These are phyloP conservation scores for Aureobasidium sp. DNA, from an alignment of 2,329 filamentous ascomycete species.

Conservation along the genomic window DNA sequence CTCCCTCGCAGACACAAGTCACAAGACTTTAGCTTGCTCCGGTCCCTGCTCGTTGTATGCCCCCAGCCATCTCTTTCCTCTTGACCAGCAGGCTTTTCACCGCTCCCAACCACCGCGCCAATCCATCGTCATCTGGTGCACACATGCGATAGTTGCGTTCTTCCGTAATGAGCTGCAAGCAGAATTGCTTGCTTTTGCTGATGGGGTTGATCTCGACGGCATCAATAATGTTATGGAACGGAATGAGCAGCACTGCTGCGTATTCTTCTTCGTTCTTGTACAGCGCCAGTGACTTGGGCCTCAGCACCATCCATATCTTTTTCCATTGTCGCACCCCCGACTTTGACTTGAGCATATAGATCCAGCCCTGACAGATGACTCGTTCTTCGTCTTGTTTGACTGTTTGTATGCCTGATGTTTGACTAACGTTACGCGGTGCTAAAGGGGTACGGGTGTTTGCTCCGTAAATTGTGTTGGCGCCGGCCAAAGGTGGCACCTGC, in stretches of 20 bases:
- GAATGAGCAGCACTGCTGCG: slow-evolving; percentile 71
- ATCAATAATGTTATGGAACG: slow-evolving; percentile 71
- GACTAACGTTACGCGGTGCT: slow-evolving; percentile 48
- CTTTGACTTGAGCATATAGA: slow-evolving; percentile 76
- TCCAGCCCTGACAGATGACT: slow-evolving; percentile 88
- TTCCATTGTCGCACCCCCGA: slow-evolving; percentile 89
- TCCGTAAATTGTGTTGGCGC: slow-evolving; percentile 28
- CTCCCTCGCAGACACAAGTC: background rate
- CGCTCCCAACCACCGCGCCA: slow-evolving; percentile 79
- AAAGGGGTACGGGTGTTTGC: slow-evolving; percentile 19
- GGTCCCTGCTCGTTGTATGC: slow-evolving; percentile 7
- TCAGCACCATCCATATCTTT: slow-evolving; percentile 84
- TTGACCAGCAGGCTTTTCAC: slow-evolving; percentile 79
- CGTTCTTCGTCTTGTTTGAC: slow-evolving; percentile 65
- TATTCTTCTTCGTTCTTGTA: slow-evolving; percentile 95
- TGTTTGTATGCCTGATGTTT: slow-evolving; percentile 47
- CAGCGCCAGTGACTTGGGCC: slow-evolving; percentile 73
- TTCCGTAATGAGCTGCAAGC: slow-evolving; percentile 88
- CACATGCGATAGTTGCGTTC: slow-evolving; percentile 56
- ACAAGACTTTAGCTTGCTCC: background rate
- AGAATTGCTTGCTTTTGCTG: slow-evolving; percentile 74
- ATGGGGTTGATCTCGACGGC: slow-evolving; percentile 88
- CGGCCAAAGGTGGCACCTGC: slow-evolving; percentile 14
- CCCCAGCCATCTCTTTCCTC: slow-evolving; percentile 44
- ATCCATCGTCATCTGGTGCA: slow-evolving; percentile 66